Evolutionary conservation across 345 rosid genomes (phyloP).

Genomic region (Eucalyptus pauciflora): DNA sequence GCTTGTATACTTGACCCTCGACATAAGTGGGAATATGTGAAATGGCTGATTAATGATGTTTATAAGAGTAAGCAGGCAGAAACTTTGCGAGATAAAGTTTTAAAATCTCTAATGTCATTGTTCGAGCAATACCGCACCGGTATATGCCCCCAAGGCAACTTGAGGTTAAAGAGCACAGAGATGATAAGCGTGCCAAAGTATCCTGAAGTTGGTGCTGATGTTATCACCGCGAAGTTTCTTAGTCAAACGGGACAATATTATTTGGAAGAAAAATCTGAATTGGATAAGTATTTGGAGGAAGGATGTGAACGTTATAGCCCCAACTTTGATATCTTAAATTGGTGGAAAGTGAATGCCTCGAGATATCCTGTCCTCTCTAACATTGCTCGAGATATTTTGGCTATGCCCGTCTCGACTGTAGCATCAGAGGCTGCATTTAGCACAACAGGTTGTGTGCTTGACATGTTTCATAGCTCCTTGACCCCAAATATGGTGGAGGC

Average conservation of each 20-base stretch:
- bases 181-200: background rate
- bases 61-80: background rate
- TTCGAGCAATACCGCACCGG: background rate
- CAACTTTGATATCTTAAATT: background rate
- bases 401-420: background rate
- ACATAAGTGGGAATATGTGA: background rate
- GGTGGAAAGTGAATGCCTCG: background rate
- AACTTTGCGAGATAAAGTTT: background rate
- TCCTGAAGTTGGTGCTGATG: background rate
- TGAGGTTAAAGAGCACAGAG: too few relatives aligned
- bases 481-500: constrained; percentile 4
- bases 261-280: background rate
- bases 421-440: constrained; percentile 1
- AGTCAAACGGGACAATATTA: background rate
- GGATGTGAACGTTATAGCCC: background rate
- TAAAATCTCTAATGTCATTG: background rate
- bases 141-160: background rate
- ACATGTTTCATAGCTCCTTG: background rate
- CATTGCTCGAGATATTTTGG: constrained; percentile 2
- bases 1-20: background rate
- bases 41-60: background rate
- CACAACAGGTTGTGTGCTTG: background rate
- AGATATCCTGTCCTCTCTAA: background rate
- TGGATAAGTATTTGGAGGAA: background rate
- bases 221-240: background rate